Evolutionary conservation across 2,329 filamentous ascomycete species (phyloP).

Genomic region (Stagonosporopsis rhizophila): DNA sequence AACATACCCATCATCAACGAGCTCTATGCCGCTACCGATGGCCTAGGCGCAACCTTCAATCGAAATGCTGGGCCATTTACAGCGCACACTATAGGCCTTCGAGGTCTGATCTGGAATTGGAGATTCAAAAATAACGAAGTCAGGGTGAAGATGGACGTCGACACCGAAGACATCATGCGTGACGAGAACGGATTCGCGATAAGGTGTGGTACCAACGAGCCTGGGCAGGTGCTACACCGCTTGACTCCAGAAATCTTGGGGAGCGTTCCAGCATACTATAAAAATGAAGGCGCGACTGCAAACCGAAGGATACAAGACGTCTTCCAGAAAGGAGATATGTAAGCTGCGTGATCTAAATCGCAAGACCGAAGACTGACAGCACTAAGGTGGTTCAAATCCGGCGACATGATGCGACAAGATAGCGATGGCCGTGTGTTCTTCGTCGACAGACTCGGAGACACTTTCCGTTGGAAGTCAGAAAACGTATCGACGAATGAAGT

Average conservation of each 20-base stretch:
- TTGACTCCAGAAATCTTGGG: conserved; percentile 38
- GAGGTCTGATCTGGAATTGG: conserved; percentile 47
- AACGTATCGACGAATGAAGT: conserved; percentile 58
- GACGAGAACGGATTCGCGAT: conserved; percentile 47
- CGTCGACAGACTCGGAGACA: conserved; percentile 50
- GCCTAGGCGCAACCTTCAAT: conserved; percentile 44
- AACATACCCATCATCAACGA: conserved; percentile 50
- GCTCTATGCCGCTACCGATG: conserved; percentile 51
- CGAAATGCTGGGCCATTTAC: conserved; percentile 46
- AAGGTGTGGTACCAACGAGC: conserved; percentile 40
- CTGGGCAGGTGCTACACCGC: conserved; percentile 46
- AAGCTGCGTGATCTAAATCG: conserved; percentile 15
- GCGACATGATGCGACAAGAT: conserved; percentile 49
- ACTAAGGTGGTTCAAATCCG: conserved; percentile 47
- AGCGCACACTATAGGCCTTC: conserved; percentile 41
- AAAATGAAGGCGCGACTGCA: conserved; percentile 44
- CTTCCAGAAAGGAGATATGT: conserved; percentile 50
- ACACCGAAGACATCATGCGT: conserved; percentile 48
- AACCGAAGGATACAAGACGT: conserved; percentile 44
- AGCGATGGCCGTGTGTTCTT: conserved; percentile 47
- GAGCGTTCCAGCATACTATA: conserved; percentile 40
- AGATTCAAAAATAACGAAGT: conserved; percentile 37
- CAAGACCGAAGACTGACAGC: not conserved
- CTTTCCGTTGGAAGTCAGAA: conserved; percentile 54
- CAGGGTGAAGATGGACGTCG: conserved; percentile 48